Conservation (phyloP, 75 land plant genomes). For the Cupressus sempervirens region DNA sequence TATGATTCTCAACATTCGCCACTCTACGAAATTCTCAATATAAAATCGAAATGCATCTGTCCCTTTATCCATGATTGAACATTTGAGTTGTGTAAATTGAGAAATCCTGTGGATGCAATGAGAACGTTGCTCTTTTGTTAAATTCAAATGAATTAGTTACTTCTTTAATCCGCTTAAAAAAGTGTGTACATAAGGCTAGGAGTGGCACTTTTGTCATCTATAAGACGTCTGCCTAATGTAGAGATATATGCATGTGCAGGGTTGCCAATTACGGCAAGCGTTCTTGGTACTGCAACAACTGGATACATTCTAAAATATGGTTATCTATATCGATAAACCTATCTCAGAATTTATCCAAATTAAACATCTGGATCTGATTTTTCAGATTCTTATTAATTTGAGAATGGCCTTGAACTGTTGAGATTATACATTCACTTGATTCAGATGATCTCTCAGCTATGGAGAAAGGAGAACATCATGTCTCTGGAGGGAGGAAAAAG, state of each 20-base stretch:
- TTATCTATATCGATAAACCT: constrained; percentile 11
- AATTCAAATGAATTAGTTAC: background rate
- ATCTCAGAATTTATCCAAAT: background rate
- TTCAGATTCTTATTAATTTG: background rate
- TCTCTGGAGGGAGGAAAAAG: too few species aligned
- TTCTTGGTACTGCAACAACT: constrained; percentile 93
- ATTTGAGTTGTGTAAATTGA: background rate
- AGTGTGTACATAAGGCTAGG: background rate
- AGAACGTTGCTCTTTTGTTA: background rate
- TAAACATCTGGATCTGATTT: background rate
- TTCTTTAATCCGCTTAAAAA: background rate
- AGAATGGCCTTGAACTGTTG: too few species aligned
- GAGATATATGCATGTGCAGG: constrained; percentile 43
- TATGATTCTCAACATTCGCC: background rate
- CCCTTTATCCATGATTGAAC: background rate
- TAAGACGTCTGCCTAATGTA: background rate
- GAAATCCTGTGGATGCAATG: background rate
- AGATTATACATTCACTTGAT: too few species aligned
- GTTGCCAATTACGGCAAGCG: constrained; percentile 97
- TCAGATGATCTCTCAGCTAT: too few species aligned
- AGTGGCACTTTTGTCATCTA: background rate
- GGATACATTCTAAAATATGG: constrained; percentile 91
- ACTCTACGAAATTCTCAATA: background rate
- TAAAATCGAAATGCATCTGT: background rate
- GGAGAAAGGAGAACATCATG: too few species aligned